phyloP scores from a whole-genome alignment of 1,139 yeast genomes.

The Nakaseomyces bracarensis region DNA sequence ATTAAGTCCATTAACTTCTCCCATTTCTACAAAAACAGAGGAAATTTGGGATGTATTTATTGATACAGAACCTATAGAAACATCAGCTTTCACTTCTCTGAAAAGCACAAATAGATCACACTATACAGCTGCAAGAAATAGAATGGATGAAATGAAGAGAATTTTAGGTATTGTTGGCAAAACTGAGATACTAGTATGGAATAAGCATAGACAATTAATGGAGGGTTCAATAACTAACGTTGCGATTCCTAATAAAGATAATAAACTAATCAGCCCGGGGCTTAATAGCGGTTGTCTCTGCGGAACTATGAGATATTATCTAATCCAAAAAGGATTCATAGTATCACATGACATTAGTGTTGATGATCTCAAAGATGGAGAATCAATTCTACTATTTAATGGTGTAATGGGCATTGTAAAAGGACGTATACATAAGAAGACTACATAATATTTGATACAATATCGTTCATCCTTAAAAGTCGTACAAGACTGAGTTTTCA shows the following conservation, averaged over 20 bases:
- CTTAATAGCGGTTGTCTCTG: conserved; percentile 73
- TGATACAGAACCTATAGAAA: conserved; percentile 45
- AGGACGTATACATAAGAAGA: conserved; percentile 35
- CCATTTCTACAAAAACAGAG: not conserved
- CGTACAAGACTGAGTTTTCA: too few species aligned
- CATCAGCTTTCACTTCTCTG: conserved; percentile 77
- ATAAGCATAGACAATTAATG: conserved; percentile 51
- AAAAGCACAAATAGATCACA: conserved; percentile 70
- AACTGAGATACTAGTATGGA: conserved; percentile 66
- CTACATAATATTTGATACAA: too few species aligned
- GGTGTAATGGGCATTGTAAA: conserved; percentile 74
- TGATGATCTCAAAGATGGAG: conserved; percentile 48
- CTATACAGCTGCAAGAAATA: conserved; percentile 54
- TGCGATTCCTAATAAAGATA: conserved; percentile 43
- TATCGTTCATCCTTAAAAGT: too few species aligned
- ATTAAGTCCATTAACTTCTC: not conserved
- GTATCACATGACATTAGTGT: conserved; percentile 46
- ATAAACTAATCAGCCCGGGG: conserved; percentile 71
- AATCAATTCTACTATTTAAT: conserved; percentile 63
- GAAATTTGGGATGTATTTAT: conserved; percentile 51
- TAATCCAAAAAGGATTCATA: conserved; percentile 48
- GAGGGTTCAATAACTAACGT: conserved; percentile 85
- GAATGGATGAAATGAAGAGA: conserved; percentile 36
- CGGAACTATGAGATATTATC: conserved; percentile 68
- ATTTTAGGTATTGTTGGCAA: conserved; percentile 21